These are phyloP conservation scores for Hansenula sp. DNA, from an alignment of 1,139 yeast species.

Conservation along the genomic window DNA sequence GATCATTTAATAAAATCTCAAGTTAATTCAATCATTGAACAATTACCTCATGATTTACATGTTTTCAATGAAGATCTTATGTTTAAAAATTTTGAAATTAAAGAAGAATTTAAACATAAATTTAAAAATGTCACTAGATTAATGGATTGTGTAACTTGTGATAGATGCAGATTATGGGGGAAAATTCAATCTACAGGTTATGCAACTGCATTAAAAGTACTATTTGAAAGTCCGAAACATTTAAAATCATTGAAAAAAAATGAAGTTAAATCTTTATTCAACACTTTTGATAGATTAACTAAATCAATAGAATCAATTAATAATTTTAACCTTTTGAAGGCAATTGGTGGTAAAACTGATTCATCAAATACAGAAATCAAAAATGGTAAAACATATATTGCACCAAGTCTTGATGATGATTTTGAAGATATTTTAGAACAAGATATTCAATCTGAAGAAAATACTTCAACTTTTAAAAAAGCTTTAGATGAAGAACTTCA, in stretches of 20 bases:
- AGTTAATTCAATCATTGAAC: constrained; percentile 34
- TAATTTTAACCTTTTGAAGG: constrained; percentile 51
- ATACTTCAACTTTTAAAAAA: constrained; percentile 31
- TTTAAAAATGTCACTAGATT: constrained; percentile 87
- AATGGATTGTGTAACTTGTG: constrained; percentile 99
- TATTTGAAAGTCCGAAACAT: constrained; percentile 59
- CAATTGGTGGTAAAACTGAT: constrained; percentile 12
- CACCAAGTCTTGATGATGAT: constrained; percentile 23
- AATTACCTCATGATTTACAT: constrained; percentile 40
- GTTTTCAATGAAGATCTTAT: constrained; percentile 52
- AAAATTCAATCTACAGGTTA: constrained; percentile 95
- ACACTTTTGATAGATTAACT: constrained; percentile 88
- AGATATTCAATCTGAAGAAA: constrained; percentile 16
- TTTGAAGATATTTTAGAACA: constrained; percentile 4
- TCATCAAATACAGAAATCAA: too few relatives aligned
- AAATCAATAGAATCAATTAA: constrained; percentile 76
- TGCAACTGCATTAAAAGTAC: constrained; percentile 88
- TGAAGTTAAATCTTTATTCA: constrained; percentile 84
- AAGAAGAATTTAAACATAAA: constrained; percentile 78
- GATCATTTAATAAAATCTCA: constrained; percentile 43
- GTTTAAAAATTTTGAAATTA: constrained; percentile 50
- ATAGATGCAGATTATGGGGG: constrained; percentile 97
- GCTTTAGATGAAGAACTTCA: constrained; percentile 50
- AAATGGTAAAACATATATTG: constrained; percentile 16
- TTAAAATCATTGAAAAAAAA: constrained; percentile 62